Base-by-base conservation (phyloP, 768 basidiomycete genomes). In the Podaxis mareebaensis region DNA sequence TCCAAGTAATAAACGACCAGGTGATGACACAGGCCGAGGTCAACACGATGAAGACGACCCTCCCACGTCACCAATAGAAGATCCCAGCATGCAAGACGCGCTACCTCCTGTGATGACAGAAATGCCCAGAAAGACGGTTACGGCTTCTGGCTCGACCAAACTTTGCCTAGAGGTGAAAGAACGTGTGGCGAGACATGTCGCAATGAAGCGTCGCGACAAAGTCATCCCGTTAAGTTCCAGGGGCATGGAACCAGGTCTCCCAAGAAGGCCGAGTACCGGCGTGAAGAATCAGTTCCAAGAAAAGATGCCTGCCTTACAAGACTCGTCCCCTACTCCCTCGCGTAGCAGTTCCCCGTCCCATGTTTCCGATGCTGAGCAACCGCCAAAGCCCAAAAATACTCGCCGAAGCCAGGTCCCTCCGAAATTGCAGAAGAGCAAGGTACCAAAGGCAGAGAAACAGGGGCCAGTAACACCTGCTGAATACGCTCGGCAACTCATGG, bases 401-500 rank as follows among this genome's bases (percentile, higher is more conserved):
- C 58, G 49, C 53, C 39, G 46, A 49, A 22, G 28, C 13, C 44
- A 24, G 53, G 58, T 20, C 6, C 42, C n/a, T 46, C 52, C 36
- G 68, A 66, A 63, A 70, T 55, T 15, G 8, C 56, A 53, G 64
- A 68, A 72, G 75, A 68, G 61, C 46, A 61, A 67, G 24, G 24
- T 1, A 15, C 24, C 44, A 10, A 76, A 71, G 61, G 80, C 80
- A 67, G 76, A 76, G 58, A 83, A 81, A 64, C 75, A 74, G 40
- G 67, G 73, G 53, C 74, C 75, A 13, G 66, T 84, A 60, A 82
- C 78, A 1, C 85, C 86, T 2, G 72, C 76, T 3, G 83, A 87
- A 65, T 89, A 83, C 67, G 87, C 85, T 3, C 77, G 76, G 67
- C 80, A 74, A 65, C 71, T 87, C 15, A 75, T 75, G 4, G 71